Percentiles rank a stretch among this genome's conserved stretches.
Conservation (phyloP, 805 yeast genomes). For the Debaryomyces prosopidis region DNA sequence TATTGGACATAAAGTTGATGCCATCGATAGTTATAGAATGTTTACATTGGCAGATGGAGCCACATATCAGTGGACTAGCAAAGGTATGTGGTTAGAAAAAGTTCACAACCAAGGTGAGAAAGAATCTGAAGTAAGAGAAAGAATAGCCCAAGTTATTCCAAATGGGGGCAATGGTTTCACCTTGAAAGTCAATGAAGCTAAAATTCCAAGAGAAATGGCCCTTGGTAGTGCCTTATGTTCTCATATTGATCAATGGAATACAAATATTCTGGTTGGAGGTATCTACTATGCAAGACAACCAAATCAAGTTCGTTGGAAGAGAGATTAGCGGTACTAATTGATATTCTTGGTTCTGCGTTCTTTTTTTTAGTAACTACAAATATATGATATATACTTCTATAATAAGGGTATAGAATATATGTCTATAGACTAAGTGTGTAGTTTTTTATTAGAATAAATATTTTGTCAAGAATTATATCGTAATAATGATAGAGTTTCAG, state of each 20-base stretch:
- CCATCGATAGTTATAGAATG: slow-evolving; percentile 58
- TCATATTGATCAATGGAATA: slow-evolving; percentile 68
- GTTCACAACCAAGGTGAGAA: slow-evolving; percentile 62
- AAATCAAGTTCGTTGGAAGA: slow-evolving; percentile 53
- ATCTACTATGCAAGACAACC: slow-evolving; percentile 57
- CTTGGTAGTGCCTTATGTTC: slow-evolving; percentile 60
- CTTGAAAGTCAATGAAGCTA: slow-evolving; percentile 51
- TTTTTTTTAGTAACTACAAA: not conserved
- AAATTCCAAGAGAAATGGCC: slow-evolving; percentile 60
- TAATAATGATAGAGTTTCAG: no score
- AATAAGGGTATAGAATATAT: slow-evolving; percentile 1
- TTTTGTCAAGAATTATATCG: no score
- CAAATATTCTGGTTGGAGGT: slow-evolving; percentile 62
- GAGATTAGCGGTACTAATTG: slow-evolving; percentile 35
- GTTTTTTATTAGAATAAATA: no score
- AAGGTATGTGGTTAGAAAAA: slow-evolving; percentile 57
- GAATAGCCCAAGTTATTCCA: slow-evolving; percentile 60
- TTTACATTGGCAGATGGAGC: slow-evolving; percentile 60
- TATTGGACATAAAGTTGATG: slow-evolving; percentile 60
- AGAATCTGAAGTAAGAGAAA: slow-evolving; percentile 62
- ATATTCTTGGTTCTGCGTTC: not conserved
- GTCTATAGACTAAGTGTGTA: not conserved
- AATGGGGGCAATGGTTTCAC: slow-evolving; percentile 57
- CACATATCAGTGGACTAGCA: slow-evolving; percentile 66
- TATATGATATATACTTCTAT: not conserved